Conservation (phyloP, 257 asterid genomes). For the Jasminum sambac region DNA sequence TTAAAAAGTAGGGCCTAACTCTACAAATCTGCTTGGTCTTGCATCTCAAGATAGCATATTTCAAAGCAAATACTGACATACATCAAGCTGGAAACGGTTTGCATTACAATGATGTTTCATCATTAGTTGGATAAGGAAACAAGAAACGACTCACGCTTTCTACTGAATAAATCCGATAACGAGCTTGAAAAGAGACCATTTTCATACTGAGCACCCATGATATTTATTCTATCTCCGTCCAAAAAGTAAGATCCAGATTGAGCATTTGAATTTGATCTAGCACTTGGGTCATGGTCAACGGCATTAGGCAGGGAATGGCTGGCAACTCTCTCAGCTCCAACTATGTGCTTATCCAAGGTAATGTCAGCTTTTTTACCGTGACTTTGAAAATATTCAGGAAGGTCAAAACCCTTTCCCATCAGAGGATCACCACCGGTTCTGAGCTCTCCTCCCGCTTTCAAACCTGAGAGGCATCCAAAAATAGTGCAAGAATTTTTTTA, state of each 20-base stretch:
- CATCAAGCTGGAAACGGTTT: constrained; percentile 10
- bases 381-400: constrained; percentile 52
- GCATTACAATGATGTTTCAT: constrained; percentile 6
- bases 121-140: constrained; percentile 11
- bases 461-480: constrained; percentile 45
- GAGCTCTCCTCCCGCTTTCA: constrained; percentile 50
- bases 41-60: constrained; percentile 10
- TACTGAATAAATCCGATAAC: constrained; percentile 74
- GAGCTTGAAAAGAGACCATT: constrained; percentile 96
- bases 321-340: constrained; percentile 59
- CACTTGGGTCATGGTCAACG: constrained; percentile 57
- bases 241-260: constrained; percentile 52
- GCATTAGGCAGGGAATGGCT: constrained; percentile 77
- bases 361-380: constrained; percentile 56
- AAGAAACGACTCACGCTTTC: constrained; percentile 59
- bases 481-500: constrained; percentile 7
- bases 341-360: constrained; percentile 47
- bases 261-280: constrained; percentile 44
- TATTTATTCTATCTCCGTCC: constrained; percentile 62
- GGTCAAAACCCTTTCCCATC: constrained; percentile 53
- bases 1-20: not conserved
- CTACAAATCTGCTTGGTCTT: not conserved
- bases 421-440: constrained; percentile 51
- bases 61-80: not conserved
- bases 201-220: constrained; percentile 69